Base-by-base conservation (phyloP, 805 yeast genomes). In the Torulaspora franciscae region DNA sequence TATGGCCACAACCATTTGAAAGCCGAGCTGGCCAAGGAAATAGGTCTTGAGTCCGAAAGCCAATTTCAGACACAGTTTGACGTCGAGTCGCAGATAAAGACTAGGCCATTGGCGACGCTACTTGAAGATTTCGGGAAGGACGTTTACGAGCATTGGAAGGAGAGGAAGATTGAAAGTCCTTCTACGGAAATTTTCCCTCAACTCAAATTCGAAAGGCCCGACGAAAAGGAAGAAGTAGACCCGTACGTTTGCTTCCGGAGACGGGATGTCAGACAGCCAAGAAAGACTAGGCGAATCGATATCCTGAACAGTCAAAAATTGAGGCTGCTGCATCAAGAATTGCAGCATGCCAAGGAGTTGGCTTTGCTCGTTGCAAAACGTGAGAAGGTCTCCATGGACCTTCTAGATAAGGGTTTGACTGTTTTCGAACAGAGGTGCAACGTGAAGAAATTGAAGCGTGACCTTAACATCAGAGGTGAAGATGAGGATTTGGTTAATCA, bases 191-290 rank as follows among this genome's bases (percentile, higher is more conserved):
- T 93, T 15, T 75, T 79, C 53, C 95, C 97, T 3, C 65, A 74
- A 11, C 71, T 93, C 40, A 85, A 81, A 62, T 89, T 86, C 62
- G 97, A 90, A 68, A 90, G 86, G 55, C 86, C 86, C 19, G 79
- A 78, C 45, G 93, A 87, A 47, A 89, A 89, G 59, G 97, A 90
- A 58, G 97, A 90, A 58, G 78, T 77, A 48, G 97, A 93, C 64
- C 98, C 99, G 1, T 93, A 93, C 65, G 83, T 88, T 32, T 88
- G 97, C 69, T 93, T 93, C 72, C 79, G 99, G 58, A 81, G 96
- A 54, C 83, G 99, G 65, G 98, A 90, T 60, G 83, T 88, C 52
- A 80, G 99, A 53, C 97, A 86, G 61, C 93, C 95, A 25, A 83
- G 99, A 65, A 93, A 93, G 65, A 93, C 99, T 0, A 80, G 99